Evolutionary conservation across 192 early-diverging fungal species (phyloP), one percentile per base, ranked within the genome.

Genomic region (Dispira parvispora): DNA sequence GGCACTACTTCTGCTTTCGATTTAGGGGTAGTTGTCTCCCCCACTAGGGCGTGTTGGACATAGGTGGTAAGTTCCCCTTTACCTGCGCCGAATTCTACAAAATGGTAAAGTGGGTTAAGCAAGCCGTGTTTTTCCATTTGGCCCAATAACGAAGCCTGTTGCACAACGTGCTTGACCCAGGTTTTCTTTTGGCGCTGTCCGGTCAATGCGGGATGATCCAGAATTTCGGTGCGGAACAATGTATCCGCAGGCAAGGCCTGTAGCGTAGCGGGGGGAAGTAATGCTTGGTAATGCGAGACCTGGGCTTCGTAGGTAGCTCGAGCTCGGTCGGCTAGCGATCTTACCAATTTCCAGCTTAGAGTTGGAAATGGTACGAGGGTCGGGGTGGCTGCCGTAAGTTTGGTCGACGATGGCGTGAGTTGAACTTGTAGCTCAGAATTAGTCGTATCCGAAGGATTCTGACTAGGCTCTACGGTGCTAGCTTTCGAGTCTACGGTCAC

Each of bases 71-170:
- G 66, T 65, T 71, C 80, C 61, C 83, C 86, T 63, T 80, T 81
- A 10, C 86, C 86, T 42, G 84, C 79, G 43, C 90, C 89, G 75
- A 89, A 91, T 70, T 95, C 91, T 21, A 88, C 67, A 69, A 82
- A 91, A 12, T 78, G 80, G 25, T 78, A 69, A 0, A 69, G 66
- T 14, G 72, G 67, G 43, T 78, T 69, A 58, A 91, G 68, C 71
- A 89, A 75, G 2, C 76, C 74, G 10, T 71, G 64, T 21, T 71
- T 64, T 23, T 79, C 72, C 74, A 95, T 75, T 58, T 93, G 86
- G 12, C 88, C 89, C 4, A 93, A 26, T 11, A 95, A 68, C 16
- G 92, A 95, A n/a, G 88, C 77, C 64, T 90, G 83, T 65, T 85
- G 83, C 38, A 69, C 18, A 16, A 66, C 68, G 57, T 85, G 81